A percentile compares a stretch with the other conserved stretches of the same genome.
Evolutionary conservation across 1,284 basidiomycete genomes (phyloP).

Genomic region (Anthracocystis setariae): DNA sequence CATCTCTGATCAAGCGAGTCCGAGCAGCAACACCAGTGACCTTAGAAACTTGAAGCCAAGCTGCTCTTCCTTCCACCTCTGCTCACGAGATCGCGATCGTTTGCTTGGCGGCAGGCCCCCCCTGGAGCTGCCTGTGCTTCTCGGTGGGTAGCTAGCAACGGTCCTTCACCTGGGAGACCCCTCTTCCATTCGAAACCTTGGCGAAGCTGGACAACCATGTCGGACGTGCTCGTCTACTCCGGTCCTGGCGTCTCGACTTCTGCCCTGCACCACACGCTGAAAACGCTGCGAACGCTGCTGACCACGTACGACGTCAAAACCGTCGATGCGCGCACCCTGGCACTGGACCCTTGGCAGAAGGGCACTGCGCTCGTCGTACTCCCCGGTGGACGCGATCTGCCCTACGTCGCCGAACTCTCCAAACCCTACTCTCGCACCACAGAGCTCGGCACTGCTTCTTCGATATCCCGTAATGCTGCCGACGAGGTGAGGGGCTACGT

Average conservation of each 20-base stretch:
- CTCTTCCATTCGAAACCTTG: neutral
- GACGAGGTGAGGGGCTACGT: slow-evolving; percentile 74
- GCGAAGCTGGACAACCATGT: slow-evolving; percentile 32
- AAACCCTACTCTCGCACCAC: slow-evolving; percentile 17
- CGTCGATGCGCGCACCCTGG: slow-evolving; percentile 45
- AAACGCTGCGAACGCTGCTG: slow-evolving; percentile 47
- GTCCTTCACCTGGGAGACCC: neutral
- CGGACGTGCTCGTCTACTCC: slow-evolving; percentile 60
- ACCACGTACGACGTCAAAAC: slow-evolving; percentile 59
- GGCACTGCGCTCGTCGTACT: slow-evolving; percentile 54
- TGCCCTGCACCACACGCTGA: slow-evolving; percentile 57
- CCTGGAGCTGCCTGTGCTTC: no score
- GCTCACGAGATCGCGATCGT: no score
- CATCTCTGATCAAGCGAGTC: no score
- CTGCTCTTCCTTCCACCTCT: no score
- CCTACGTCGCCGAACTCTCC: slow-evolving; percentile 51
- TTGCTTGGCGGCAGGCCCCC: no score
- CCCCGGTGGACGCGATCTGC: slow-evolving; percentile 59
- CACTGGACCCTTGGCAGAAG: slow-evolving; percentile 57
- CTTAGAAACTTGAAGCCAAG: no score
- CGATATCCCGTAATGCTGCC: slow-evolving; percentile 14
- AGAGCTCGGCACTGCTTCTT: slow-evolving; percentile 7
- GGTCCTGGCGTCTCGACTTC: slow-evolving; percentile 62
- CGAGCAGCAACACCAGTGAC: no score
- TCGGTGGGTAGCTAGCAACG: neutral